Evolutionary conservation across 164 flowering plant species (phyloP).

Genomic region (Tetrastigma voinierianum): DNA sequence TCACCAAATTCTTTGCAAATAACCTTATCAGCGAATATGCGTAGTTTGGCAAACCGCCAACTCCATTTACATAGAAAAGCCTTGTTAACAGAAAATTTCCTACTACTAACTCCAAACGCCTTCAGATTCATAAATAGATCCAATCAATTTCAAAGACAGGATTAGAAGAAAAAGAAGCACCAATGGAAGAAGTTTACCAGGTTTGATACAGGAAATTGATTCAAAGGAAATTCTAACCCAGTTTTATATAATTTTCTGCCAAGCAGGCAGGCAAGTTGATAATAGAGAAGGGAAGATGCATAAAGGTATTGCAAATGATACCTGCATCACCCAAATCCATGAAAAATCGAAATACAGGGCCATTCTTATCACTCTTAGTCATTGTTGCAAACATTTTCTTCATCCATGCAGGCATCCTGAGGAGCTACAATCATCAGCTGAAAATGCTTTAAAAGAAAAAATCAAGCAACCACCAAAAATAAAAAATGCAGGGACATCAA

Average conservation of each 20-base stretch:
- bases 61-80: too few relatives aligned
- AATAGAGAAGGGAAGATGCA: background rate
- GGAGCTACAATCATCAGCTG: conserved; percentile 3
- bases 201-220: background rate
- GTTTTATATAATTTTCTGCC: background rate
- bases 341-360: conserved; percentile 91
- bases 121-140: background rate
- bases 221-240: background rate
- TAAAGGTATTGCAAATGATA: conserved; percentile 15
- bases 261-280: background rate
- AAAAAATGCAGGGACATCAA: background rate
- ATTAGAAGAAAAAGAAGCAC: too few relatives aligned
- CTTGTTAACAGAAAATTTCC: too few relatives aligned
- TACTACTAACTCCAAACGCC: background rate
- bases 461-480: background rate
- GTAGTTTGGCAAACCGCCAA: too few relatives aligned
- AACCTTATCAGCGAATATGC: too few relatives aligned
- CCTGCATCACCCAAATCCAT: conserved; percentile 98
- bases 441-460: background rate
- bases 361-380: conserved; percentile 64
- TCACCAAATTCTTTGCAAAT: too few relatives aligned
- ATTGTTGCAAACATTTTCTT: conserved; percentile 64
- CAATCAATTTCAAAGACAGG: background rate
- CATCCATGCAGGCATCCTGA: conserved; percentile 84
- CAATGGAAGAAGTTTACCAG: background rate